A percentile compares a stretch with the other conserved stretches of the same genome.
These are phyloP conservation scores for Geranium rotundifolium DNA, from an alignment of 345 rosid species.

Conservation along the genomic window DNA sequence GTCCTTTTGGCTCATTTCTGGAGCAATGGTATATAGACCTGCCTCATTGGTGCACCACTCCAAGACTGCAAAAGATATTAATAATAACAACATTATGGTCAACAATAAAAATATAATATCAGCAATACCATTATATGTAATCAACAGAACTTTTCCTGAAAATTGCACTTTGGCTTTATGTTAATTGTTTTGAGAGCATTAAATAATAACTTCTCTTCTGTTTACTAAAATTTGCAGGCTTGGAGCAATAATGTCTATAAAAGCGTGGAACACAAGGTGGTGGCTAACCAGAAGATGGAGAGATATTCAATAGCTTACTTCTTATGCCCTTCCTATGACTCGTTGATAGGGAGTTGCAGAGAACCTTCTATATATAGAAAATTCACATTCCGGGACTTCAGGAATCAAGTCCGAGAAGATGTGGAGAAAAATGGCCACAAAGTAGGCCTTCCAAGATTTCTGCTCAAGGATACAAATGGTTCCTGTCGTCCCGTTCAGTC, in stretches of 20 bases:
- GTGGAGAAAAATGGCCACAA: conserved; percentile 44
- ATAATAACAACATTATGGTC: no score
- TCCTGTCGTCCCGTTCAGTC: not conserved
- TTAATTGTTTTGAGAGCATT: not conserved
- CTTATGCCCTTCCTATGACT: conserved; percentile 50
- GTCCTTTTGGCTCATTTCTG: no score
- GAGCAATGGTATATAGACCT: no score
- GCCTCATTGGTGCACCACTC: no score
- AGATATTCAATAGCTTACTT: conserved; percentile 55
- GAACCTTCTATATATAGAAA: conserved; percentile 40
- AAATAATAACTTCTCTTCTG: not conserved
- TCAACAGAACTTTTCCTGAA: no score
- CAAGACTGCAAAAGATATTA: no score
- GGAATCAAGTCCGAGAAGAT: conserved; percentile 48
- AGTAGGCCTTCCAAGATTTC: conserved; percentile 53
- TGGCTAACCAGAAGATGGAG: conserved; percentile 33
- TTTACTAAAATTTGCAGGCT: conserved; percentile 24
- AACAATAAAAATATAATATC: no score
- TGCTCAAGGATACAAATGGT: conserved; percentile 3
- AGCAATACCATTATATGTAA: no score
- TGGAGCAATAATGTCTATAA: conserved; percentile 61
- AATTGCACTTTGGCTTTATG: no score
- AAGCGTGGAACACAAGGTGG: conserved; percentile 58
- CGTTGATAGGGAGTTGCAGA: conserved; percentile 37
- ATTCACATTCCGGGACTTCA: conserved; percentile 53